phyloP scores from a whole-genome alignment of 805 yeast genomes.

The Saccharomycopsis babjevae region DNA sequence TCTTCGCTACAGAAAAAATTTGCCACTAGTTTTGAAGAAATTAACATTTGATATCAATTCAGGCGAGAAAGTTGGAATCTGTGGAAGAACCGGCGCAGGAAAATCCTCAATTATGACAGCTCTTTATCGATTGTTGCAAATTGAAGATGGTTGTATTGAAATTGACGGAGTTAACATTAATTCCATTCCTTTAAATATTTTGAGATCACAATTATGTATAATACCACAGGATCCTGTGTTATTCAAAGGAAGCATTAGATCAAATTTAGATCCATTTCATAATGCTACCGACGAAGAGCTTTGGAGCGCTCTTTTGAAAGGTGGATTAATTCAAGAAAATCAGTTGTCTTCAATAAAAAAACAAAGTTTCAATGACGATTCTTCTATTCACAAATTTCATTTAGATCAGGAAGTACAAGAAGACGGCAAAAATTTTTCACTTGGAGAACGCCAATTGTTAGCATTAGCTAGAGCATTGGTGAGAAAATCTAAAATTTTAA shows the following conservation, averaged over 20 bases:
- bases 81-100: conserved; percentile 67
- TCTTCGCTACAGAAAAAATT: conserved; percentile 50
- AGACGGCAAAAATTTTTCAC: conserved; percentile 54
- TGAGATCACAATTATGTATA: conserved; percentile 63
- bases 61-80: conserved; percentile 52
- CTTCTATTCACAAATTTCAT: conserved; percentile 47
- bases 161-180: conserved; percentile 67
- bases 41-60: conserved; percentile 38
- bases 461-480: conserved; percentile 80
- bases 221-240: conserved; percentile 88
- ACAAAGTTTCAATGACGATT: conserved; percentile 26
- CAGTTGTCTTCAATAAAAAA: conserved; percentile 24
- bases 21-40: conserved; percentile 57
- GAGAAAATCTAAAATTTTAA: conserved; percentile 61
- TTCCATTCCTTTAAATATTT: conserved; percentile 51
- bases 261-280: conserved; percentile 71
- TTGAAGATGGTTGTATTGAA: conserved; percentile 38
- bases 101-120: conserved; percentile 69
- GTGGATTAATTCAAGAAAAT: conserved; percentile 44
- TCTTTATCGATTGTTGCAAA: conserved; percentile 56
- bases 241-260: conserved; percentile 68
- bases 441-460: conserved; percentile 61
- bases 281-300: conserved; percentile 44
- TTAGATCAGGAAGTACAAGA: conserved; percentile 49
- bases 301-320: conserved; percentile 60